Evolutionary conservation across 768 basidiomycete genomes (phyloP), one percentile per base, ranked within the genome.

Genomic region (Agaricus subrufescens): DNA sequence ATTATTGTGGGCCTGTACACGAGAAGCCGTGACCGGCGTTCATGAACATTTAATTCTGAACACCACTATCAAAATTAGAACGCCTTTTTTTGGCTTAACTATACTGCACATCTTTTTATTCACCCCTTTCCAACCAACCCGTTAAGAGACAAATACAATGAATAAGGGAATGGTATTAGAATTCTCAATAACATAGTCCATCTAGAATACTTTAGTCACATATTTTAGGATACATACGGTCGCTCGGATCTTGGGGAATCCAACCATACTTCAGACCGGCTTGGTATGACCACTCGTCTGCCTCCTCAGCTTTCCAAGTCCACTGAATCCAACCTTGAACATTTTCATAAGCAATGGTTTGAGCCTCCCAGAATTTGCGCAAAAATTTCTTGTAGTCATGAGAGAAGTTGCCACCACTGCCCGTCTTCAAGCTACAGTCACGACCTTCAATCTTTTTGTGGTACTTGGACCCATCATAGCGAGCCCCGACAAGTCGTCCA

Each of bases 221-320:
- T 19, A 65, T 62, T 57, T 69, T 74, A 15, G 84, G 85, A 67
- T 83, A 91, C 62, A 71, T 62, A 8, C 61, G 66, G 43, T 68
- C 61, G 3, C 75, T 75, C 3, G 79, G 79, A 56, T 81, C 65
- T 56, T 74, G 65, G 6, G 93, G 91, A 66, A 96, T 95, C 91
- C 89, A 94, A 34, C 92, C 92, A 56, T 84, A 76, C n/a, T 71
- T 65, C 26, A 94, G 74, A 40, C 91, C 93, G 47, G 86, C 85
- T 62, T 89, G 80, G 73, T 95, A 95, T 0, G 88, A 79, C 94
- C 94, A 96, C 53, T 96, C 94, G 58, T 91, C 90, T 2, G 90
- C 87, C 57, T 72, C 70, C 70, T 93, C 90, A 3, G 87, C 70
- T 72, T 91, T 92, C 90, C 90, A 92, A 1, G 86, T 82, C 90